phyloP scores from a whole-genome alignment of 768 basidiomycete genomes.

The Serendipita indica region DNA sequence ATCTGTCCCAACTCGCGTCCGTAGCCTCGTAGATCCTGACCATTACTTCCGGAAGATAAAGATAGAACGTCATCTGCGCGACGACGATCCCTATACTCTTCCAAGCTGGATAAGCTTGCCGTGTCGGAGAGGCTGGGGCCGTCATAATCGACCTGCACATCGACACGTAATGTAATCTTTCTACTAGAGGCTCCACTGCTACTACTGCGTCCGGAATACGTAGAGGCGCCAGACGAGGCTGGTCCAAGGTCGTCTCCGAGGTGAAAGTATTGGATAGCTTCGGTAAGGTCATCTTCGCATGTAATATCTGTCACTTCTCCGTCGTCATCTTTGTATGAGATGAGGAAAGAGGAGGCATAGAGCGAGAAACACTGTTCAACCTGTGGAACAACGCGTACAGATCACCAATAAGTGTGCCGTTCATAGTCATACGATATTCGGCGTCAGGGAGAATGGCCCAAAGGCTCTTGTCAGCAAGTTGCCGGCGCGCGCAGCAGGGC shows the following conservation, averaged over 20 bases:
- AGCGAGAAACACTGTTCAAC: conserved; percentile 76
- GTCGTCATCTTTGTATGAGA: conserved; percentile 82
- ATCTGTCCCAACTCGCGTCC: conserved; percentile 21
- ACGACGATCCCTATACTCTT: conserved; percentile 40
- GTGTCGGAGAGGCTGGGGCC: conserved; percentile 85
- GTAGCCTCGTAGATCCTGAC: background rate
- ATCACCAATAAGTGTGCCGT: background rate
- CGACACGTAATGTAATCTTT: conserved; percentile 63
- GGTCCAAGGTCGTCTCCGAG: conserved; percentile 60
- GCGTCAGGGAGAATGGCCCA: conserved; percentile 4
- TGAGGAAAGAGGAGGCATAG: conserved; percentile 47
- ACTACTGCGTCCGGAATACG: conserved; percentile 49
- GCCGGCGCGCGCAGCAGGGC: background rate
- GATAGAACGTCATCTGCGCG: background rate
- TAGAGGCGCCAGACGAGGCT: conserved; percentile 56
- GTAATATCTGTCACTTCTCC: conserved; percentile 58
- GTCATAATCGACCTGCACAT: conserved; percentile 76
- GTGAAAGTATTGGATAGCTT: conserved; percentile 78
- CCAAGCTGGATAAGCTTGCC: conserved; percentile 61
- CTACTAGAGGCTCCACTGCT: conserved; percentile 30
- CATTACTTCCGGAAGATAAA: too few species aligned
- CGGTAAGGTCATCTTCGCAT: conserved; percentile 60
- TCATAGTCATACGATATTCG: background rate
- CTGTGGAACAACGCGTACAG: conserved; percentile 26
- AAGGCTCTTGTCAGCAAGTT: conserved; percentile 12